Evolutionary conservation across 208 protist genomes (phyloP), one percentile per base, ranked within the genome.

Genomic region (Spongospora subterranea): DNA sequence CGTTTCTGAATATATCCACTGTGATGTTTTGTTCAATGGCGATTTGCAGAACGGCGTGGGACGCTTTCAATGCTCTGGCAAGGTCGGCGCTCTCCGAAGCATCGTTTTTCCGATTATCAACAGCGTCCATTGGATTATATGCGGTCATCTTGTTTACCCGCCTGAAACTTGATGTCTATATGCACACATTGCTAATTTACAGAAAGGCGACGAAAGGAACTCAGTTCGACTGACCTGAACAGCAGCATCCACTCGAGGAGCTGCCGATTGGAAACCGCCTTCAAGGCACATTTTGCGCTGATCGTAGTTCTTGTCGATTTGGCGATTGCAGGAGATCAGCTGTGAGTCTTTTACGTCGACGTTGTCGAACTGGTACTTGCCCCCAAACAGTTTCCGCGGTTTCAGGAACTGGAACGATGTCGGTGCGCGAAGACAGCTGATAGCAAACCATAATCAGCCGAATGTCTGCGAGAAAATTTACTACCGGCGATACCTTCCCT

Each of bases 361-460:
- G 71, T 82, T 82, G 71, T 82, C 71, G 71, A 82, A 82, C 71
- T 82, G 71, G 71, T 35, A 82, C n/a, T 82, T 82, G 71, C 71
- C 17, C 17, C 71, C 71, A 35, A 82, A 82, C 6, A 40, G n/a
- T 43, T 82, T 82, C 35, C 71, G 6, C 17, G 71, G 17, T 6
- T 35, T 6, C 71, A 82, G 71, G 71, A 82, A 82, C 71, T 82
- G 71, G 17, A 82, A 82, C 35, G 71, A 35, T 6, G 40, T 82
- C 71, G 71, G 71, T n/a, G 71, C 17, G 17, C 71, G 71, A 35
- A 13, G 13, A n/a, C n/a, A 20, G 17, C 71, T 43, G 71, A 35
- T 82, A 6, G 40, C 71, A 6, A 35, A 40, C 6, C 71, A 82
- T n/a, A 35, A 35, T 43, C 17, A n/a, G 6, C 35, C 17, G 17